A percentile compares a stretch with the other conserved stretches of the same genome.
Evolutionary conservation across 257 asterid genomes (phyloP).

Genomic region (Solanum etuberosum): DNA sequence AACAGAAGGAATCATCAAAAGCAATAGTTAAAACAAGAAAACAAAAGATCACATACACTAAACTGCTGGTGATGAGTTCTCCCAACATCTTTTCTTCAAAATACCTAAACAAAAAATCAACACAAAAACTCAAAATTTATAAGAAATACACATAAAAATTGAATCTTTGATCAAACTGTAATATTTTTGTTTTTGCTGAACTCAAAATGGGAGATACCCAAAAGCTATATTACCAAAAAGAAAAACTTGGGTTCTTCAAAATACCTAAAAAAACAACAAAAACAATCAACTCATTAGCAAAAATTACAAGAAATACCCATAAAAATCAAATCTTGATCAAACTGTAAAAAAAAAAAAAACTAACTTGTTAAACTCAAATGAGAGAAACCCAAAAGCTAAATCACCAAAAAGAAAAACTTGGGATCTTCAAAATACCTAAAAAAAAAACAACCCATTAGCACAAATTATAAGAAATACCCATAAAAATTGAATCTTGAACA

Average conservation of each 20-base stretch:
- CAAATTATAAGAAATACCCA: neutral
- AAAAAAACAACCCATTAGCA: neutral
- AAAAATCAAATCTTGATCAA: neutral
- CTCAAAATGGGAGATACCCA: neutral
- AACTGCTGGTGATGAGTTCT: conserved; percentile 45
- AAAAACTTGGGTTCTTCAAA: conserved; percentile 1
- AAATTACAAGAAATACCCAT: neutral
- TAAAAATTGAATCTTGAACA: neutral
- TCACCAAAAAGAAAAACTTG: neutral
- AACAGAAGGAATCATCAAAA: conserved; percentile 12
- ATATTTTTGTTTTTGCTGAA: neutral
- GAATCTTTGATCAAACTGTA: neutral
- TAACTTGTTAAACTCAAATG: neutral
- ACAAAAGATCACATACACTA: conserved; percentile 35
- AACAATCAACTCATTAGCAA: neutral
- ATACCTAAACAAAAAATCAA: neutral
- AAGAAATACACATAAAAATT: neutral
- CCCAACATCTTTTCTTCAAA: conserved; percentile 56
- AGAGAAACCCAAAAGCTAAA: neutral
- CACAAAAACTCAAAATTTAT: neutral
- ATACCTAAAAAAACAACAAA: neutral
- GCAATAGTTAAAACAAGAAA: neutral
- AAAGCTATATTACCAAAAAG: neutral
- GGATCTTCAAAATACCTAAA: conserved; percentile 2
- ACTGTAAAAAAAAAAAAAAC: neutral